phyloP scores from a whole-genome alignment of 768 basidiomycete species.

The Leucosporidium yakuticum region DNA sequence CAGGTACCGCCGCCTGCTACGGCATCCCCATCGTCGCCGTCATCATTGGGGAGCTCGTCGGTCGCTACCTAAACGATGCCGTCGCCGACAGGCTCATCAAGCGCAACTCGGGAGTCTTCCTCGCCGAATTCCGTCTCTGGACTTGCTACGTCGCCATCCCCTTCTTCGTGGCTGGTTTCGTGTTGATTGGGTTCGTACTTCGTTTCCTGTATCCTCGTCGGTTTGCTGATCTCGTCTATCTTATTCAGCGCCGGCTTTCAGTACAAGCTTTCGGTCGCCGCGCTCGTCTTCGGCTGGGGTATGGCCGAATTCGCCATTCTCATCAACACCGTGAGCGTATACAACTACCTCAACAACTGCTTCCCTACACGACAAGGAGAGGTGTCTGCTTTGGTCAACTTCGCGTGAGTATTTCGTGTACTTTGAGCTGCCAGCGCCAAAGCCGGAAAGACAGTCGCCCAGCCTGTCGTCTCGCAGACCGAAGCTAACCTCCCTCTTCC shows the following conservation, averaged over 20 bases:
- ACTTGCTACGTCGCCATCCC: slow-evolving; percentile 57
- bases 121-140: slow-evolving; percentile 52
- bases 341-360: slow-evolving; percentile 30
- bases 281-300: slow-evolving; percentile 63
- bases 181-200: slow-evolving; percentile 55
- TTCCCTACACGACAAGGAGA: slow-evolving; percentile 51
- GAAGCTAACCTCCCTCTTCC: background rate
- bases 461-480: no score
- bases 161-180: slow-evolving; percentile 59
- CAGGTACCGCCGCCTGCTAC: slow-evolving; percentile 23
- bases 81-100: slow-evolving; percentile 51
- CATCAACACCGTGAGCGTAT: slow-evolving; percentile 49
- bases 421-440: no score
- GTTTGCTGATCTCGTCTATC: background rate
- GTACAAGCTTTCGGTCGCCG: slow-evolving; percentile 35
- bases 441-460: no score
- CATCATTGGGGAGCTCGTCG: slow-evolving; percentile 53
- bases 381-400: slow-evolving; percentile 58
- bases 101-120: slow-evolving; percentile 56
- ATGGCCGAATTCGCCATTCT: slow-evolving; percentile 48
- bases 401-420: slow-evolving; percentile 54
- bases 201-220: slow-evolving; percentile 44
- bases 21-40: slow-evolving; percentile 48
- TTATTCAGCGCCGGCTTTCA: slow-evolving; percentile 1
- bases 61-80: slow-evolving; percentile 55